Percentiles rank a stretch among this genome's conserved stretches.
phyloP scores from a whole-genome alignment of 1,284 basidiomycete species.

The Cryptococcus wingfieldii region DNA sequence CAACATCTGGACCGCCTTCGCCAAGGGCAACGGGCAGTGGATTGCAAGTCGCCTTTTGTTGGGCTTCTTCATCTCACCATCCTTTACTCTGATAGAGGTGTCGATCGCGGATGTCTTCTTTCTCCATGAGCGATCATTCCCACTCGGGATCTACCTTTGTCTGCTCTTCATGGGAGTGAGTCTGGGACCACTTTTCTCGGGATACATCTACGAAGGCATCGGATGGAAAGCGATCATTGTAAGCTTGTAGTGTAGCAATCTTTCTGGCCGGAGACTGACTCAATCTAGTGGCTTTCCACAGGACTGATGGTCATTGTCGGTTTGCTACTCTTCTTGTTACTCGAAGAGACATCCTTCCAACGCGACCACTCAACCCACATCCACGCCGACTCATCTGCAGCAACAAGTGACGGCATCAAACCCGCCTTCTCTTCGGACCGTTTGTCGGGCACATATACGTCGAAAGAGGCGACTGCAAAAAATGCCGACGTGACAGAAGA shows the following conservation, averaged over 20 bases:
- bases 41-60: constrained; percentile 14
- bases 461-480: background rate
- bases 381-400: background rate
- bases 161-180: too few species aligned
- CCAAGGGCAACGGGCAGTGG: constrained; percentile 17
- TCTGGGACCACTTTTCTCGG: constrained; percentile 9
- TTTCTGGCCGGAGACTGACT: background rate
- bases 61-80: constrained; percentile 21
- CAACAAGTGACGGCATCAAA: background rate
- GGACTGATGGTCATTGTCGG: constrained; percentile 17
- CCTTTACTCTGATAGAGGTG: constrained; percentile 23
- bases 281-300: constrained; percentile 16
- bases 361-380: constrained; percentile 5
- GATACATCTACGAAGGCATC: constrained; percentile 26
- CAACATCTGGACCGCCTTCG: constrained; percentile 19
- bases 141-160: constrained; percentile 17
- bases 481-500: background rate
- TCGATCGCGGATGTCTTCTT: constrained; percentile 29
- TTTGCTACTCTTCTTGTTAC: constrained; percentile 25
- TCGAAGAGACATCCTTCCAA: constrained; percentile 28
- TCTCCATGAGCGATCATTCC: constrained; percentile 26
- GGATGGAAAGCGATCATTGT: constrained; percentile 24
- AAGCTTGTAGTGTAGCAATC: constrained; percentile 2
- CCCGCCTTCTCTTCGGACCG: background rate
- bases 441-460: too few species aligned